A percentile compares a stretch with the other conserved stretches of the same genome.
These are phyloP conservation scores for Pezizomycotina sp. DNA, from an alignment of 2,329 filamentous ascomycete genomes.

Conservation along the genomic window DNA sequence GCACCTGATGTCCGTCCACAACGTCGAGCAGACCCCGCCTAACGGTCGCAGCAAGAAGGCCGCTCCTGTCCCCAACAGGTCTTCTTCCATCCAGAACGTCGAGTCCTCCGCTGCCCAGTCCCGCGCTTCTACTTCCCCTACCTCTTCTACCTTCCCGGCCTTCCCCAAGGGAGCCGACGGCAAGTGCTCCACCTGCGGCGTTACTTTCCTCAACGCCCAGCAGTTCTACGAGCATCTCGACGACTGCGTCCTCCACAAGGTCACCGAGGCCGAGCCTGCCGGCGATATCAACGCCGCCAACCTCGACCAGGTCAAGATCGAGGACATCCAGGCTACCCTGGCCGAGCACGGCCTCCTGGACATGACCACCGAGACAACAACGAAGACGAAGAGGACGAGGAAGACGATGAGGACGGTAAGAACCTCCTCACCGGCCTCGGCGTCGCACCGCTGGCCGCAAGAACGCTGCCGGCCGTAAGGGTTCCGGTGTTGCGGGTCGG, in stretches of 20 bases:
- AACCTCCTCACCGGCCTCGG: conserved; percentile 38
- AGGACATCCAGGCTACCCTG: conserved; percentile 29
- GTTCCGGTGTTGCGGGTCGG: conserved; percentile 19
- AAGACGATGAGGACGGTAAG: conserved; percentile 43
- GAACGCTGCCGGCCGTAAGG: conserved; percentile 13
- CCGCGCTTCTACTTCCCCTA: too few relatives aligned
- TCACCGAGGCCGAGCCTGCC: conserved; percentile 53
- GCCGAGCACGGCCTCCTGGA: conserved; percentile 22
- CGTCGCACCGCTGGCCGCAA: conserved; percentile 26
- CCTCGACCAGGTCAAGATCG: conserved; percentile 48
- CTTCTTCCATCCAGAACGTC: conserved; percentile 24
- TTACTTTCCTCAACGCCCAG: conserved; percentile 69
- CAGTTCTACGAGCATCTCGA: conserved; percentile 96
- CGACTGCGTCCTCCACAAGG: conserved; percentile 54
- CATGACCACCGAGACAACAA: conserved; percentile 16
- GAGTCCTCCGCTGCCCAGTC: conserved; percentile 22
- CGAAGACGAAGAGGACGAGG: conserved; percentile 31
- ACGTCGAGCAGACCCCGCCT: conserved; percentile 80
- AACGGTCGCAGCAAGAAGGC: conserved; percentile 70
- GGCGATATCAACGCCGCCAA: conserved; percentile 50
- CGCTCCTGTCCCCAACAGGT: conserved; percentile 21
- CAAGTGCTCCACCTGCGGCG: conserved; percentile 80
- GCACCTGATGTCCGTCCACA: conserved; percentile 76
- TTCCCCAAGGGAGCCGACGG: conserved; percentile 49
- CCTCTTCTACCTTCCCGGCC: too few relatives aligned